Base-by-base conservation (phyloP, 352 stramenopile species). In the Pythium sp. region DNA sequence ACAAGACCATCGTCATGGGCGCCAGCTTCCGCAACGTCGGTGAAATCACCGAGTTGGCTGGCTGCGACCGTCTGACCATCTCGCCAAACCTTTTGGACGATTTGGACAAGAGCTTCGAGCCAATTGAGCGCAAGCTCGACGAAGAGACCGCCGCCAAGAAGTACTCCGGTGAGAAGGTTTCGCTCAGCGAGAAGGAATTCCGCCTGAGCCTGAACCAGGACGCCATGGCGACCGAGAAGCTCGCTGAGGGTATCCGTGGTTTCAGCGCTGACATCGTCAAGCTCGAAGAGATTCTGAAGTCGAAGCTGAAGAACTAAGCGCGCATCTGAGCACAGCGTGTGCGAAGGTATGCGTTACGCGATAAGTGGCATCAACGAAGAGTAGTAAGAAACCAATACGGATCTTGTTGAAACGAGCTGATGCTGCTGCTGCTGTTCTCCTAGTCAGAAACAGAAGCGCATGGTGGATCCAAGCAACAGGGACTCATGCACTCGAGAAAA, bases 171-270 rank as follows among this genome's bases (percentile, higher is more conserved):
- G 81, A 92, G 65, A 95, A 93, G 77, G 14, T 95, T n/a, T 86
- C 79, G 57, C 90, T 92, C 79, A 73, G 87, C 49, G 98, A 99
- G 84, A 98, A 95, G 71, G 86, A 84, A 15, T 99, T 99, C 86
- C 94, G 98, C 68, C 95, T 98, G 88, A 98, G 94, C 82, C 87
- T 99, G 81, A 99, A 99, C 84, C 92, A 97, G 66, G 97, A 99
- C 81, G 80, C 83, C 36, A 99, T 99, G 91, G 97, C 96, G 56
- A 98, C 89, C 30, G 97, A 99, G 69, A 99, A 99, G 86, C 89
- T 99, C 28, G 80, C 91, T 11, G 97, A 99, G 79, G 98, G 97
- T 30, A 99, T 99, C 78, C 91, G 94, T 69, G 92, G 93, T 58
- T 99, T 99, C 77, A 93, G 92, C 63, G 89, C 82, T 18, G 98